Base-by-base conservation (phyloP, 2,329 filamentous ascomycete species). In the Chrysosporium queenslandicum region DNA sequence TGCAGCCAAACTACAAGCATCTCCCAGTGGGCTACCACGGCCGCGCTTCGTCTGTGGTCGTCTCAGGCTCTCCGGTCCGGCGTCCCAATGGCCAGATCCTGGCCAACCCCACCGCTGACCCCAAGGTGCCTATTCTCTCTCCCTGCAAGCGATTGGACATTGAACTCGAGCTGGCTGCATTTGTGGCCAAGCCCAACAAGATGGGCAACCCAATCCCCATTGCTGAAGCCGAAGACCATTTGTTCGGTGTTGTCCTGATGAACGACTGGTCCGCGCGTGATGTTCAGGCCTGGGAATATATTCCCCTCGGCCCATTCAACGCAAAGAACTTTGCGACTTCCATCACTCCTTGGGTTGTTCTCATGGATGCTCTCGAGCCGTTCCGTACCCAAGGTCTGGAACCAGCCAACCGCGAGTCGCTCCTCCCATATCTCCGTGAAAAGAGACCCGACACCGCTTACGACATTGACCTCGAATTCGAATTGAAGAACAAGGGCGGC, bases 201-300 rank as follows among this genome's bases (percentile, higher is more conserved):
- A 73, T 87, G 61, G 86, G 86, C 5, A 70, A 77, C 50, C 77
- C 81, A 0, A 75, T 92, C 18, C 68, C 73, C 0, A 77, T 90
- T 20, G 69, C 72, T 2, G 71, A 83, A 41, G 87, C 87, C 0
- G 80, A 83, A 50, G 77, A 86, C 16, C 76, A 82, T 60, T 75
- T 94, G 25, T 92, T 92, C 62, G 87, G 87, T 12, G 75, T 87
- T 23, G 87, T 92, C 0, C 69, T 94, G 53, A 78, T 94, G 75
- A 94, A 94, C 60, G 87, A 94, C 68, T 94, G 87, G 87, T 87
- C 83, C 51, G 87, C 87, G 3, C 74, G 87, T 57, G 87, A 92
- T 60, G 83, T 92, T 46, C 87, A 94, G 64, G 78, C 78, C 0
- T 92, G 86, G 86, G 87, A 94, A 67, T 90, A 90, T 59, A 77